Evolutionary conservation across 2,329 filamentous ascomycete genomes (phyloP).

Genomic region (Fonsecaea nubica): DNA sequence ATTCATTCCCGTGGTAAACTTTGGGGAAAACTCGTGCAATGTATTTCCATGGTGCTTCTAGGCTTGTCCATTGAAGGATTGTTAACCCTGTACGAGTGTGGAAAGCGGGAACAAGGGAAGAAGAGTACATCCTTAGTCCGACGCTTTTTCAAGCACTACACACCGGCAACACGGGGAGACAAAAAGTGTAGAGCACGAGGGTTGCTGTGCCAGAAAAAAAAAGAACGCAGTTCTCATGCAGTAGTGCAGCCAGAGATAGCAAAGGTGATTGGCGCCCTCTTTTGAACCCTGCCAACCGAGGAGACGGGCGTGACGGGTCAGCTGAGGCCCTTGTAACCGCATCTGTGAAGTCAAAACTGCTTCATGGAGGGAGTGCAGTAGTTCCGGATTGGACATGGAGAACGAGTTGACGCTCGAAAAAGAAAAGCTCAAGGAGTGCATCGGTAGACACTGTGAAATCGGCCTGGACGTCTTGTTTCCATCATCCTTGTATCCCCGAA

Average conservation of each 20-base stretch:
- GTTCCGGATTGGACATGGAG: conserved; percentile 4
- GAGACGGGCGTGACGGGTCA: conserved; percentile 25
- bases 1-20: not conserved
- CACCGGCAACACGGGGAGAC: not conserved
- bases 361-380: not conserved
- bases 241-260: conserved; percentile 25
- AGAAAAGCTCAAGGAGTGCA: conserved; percentile 8
- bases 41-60: conserved; percentile 2
- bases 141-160: not conserved
- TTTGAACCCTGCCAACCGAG: conserved; percentile 19
- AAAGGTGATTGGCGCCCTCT: conserved; percentile 35
- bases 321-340: conserved; percentile 23
- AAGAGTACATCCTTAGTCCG: not conserved
- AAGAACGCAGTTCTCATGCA: conserved; percentile 14
- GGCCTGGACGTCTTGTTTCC: conserved; percentile 4
- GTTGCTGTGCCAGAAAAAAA: conserved; percentile 2
- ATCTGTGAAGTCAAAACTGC: conserved; percentile 10
- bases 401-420: conserved; percentile 8
- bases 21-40: not conserved
- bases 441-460: conserved; percentile 7
- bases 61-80: conserved; percentile 1
- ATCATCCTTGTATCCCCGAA: not conserved
- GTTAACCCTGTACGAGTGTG: not conserved
- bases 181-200: conserved; percentile 1
- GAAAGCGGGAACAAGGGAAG: not conserved